phyloP scores from a whole-genome alignment of 177 flowering plant genomes.

The Vitis hybrid region DNA sequence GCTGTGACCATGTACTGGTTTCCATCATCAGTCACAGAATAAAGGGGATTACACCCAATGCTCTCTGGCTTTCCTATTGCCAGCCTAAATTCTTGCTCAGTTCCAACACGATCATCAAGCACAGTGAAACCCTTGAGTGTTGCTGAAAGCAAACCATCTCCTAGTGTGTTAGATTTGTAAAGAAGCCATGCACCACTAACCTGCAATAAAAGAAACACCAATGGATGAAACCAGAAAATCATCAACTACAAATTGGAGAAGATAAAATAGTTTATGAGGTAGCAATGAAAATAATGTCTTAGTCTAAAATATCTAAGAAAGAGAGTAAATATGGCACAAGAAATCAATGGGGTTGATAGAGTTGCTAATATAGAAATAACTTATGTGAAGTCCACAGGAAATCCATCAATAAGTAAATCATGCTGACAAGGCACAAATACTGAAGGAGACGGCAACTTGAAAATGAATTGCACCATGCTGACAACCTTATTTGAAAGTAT shows the following conservation, averaged over 20 bases:
- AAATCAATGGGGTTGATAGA: too few species aligned
- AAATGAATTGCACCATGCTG: too few species aligned
- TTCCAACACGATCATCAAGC: conserved; percentile 92
- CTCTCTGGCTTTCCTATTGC: conserved; percentile 67
- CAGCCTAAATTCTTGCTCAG: conserved; percentile 66
- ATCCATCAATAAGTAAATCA: too few species aligned
- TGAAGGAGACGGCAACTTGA: too few species aligned
- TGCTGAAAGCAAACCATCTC: conserved; percentile 79
- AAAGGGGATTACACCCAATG: conserved; percentile 26
- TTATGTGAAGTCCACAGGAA: too few species aligned
- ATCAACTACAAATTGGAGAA: too few species aligned
- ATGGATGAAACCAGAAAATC: neutral
- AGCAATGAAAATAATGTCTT: neutral
- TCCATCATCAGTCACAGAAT: conserved; percentile 14
- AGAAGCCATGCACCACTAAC: conserved; percentile 79
- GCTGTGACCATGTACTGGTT: conserved; percentile 13
- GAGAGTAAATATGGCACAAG: neutral
- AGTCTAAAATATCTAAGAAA: neutral
- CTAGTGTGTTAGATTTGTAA: conserved; percentile 69
- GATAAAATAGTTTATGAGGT: too few species aligned
- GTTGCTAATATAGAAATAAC: too few species aligned
- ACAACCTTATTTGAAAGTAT: too few species aligned
- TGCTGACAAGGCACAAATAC: too few species aligned
- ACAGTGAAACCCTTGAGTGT: conserved; percentile 75
- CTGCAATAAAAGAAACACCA: conserved; percentile 34